phyloP scores from a whole-genome alignment of 805 yeast genomes.

The Ogataea zsoltii region DNA sequence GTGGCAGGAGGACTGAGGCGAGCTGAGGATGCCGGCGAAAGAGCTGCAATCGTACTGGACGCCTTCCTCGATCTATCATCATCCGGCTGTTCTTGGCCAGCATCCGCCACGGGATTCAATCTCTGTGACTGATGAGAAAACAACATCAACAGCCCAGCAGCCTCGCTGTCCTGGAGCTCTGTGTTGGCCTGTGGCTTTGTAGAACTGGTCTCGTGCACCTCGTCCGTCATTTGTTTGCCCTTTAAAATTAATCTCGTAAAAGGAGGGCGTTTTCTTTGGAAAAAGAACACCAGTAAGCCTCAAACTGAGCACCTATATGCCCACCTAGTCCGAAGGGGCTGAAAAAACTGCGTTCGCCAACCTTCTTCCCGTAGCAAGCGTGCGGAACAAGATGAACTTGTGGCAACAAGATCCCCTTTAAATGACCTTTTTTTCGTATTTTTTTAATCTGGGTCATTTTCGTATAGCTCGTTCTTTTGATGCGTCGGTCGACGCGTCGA shows the following conservation, averaged over 20 bases:
- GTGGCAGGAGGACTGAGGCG: constrained; percentile 1
- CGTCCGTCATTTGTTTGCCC: constrained; percentile 5
- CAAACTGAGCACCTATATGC: background rate
- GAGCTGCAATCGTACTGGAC: background rate
- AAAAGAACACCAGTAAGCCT: background rate
- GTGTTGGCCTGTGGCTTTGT: constrained; percentile 8
- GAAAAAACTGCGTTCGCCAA: background rate
- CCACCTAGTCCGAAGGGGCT: background rate
- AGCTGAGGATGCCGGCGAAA: background rate
- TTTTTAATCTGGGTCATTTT: background rate
- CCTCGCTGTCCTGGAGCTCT: constrained; percentile 35
- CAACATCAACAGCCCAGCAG: constrained; percentile 42
- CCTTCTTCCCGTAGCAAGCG: background rate
- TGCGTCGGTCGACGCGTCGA: constrained; percentile 12
- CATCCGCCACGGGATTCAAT: constrained; percentile 6
- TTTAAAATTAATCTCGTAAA: background rate
- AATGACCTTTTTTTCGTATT: background rate
- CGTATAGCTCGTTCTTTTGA: background rate
- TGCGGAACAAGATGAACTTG: too few species aligned
- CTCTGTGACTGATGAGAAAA: constrained; percentile 35
- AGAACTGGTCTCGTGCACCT: constrained; percentile 6
- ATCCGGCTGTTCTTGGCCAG: background rate
- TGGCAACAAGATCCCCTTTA: too few species aligned
- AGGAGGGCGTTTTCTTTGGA: background rate
- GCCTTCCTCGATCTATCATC: background rate